Conservation (phyloP, 164 flowering plant genomes). For the Nelumbo lutea region DNA sequence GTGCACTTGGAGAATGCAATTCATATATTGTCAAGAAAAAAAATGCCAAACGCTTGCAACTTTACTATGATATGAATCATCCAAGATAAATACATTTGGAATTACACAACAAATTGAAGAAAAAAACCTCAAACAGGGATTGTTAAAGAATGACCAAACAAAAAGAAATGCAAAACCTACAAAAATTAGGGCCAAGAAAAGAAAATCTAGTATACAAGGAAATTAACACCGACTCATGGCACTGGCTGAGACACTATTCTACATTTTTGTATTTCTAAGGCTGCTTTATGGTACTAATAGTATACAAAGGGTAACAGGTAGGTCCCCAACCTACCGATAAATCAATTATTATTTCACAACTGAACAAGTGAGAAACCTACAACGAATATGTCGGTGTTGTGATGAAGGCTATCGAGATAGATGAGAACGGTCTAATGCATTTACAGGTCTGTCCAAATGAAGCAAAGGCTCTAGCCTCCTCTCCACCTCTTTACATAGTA, state of each 20-base stretch:
- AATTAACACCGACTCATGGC: slow-evolving; percentile 10
- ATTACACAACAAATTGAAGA: slow-evolving; percentile 17
- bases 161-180: slow-evolving; percentile 2
- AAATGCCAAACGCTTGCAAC: slow-evolving; percentile 6
- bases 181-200: slow-evolving; percentile 13
- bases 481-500: slow-evolving; percentile 61
- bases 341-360: slow-evolving; percentile 24
- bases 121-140: slow-evolving; percentile 1
- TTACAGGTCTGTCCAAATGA: slow-evolving; percentile 32
- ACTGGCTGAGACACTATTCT: slow-evolving; percentile 20
- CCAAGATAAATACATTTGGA: slow-evolving; percentile 32
- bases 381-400: slow-evolving; percentile 19
- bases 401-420: slow-evolving; percentile 19
- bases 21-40: background rate
- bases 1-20: background rate
- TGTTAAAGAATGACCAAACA: slow-evolving; percentile 19
- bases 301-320: slow-evolving; percentile 30
- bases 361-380: slow-evolving; percentile 15
- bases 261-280: slow-evolving; percentile 27
- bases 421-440: slow-evolving; percentile 16
- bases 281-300: slow-evolving; percentile 20
- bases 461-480: slow-evolving; percentile 65
- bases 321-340: slow-evolving; percentile 18
- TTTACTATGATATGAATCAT: slow-evolving; percentile 8
- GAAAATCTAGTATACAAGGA: slow-evolving; percentile 42